These are phyloP conservation scores for Penicillium sp. DNA, from an alignment of 2,329 filamentous ascomycete species.

Conservation along the genomic window DNA sequence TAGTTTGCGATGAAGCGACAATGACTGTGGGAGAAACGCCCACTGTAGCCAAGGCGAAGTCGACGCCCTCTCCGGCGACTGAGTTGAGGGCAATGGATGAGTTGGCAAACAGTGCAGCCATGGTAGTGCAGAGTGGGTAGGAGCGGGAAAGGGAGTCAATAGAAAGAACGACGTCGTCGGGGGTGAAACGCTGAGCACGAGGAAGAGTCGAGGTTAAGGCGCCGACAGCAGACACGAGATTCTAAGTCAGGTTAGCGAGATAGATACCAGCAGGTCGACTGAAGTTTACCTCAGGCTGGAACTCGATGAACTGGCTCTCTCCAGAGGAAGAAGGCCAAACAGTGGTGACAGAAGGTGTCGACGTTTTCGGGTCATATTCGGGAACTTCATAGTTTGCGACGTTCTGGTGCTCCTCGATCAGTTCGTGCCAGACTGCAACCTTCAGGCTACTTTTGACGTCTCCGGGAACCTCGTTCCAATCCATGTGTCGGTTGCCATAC, in stretches of 20 bases:
- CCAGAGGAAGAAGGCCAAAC: conserved; percentile 41
- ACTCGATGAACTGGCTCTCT: conserved; percentile 70
- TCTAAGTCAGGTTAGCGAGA: conserved; percentile 45
- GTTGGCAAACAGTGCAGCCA: conserved; percentile 80
- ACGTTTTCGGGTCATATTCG: conserved; percentile 52
- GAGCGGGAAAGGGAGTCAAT: conserved; percentile 75
- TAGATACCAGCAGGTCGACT: not conserved
- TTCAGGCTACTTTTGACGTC: conserved; percentile 70
- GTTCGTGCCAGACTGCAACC: conserved; percentile 89
- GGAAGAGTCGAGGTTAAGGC: conserved; percentile 74
- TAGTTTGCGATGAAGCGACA: conserved; percentile 69
- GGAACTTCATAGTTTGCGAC: conserved; percentile 63
- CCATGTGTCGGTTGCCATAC: conserved; percentile 83
- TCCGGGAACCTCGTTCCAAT: conserved; percentile 86
- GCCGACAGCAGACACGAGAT: conserved; percentile 82
- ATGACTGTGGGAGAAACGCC: conserved; percentile 77
- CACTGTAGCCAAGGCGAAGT: conserved; percentile 68
- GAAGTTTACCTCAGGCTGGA: conserved; percentile 60
- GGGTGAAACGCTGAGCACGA: conserved; percentile 65
- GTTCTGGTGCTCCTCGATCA: conserved; percentile 66
- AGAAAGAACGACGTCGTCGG: conserved; percentile 77
- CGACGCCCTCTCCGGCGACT: conserved; percentile 68
- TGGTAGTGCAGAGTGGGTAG: conserved; percentile 73
- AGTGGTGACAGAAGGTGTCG: conserved; percentile 45
- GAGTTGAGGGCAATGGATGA: conserved; percentile 84